These are phyloP conservation scores for Trichoderma brevicompactum DNA, from an alignment of 2,329 filamentous ascomycete genomes.

Conservation along the genomic window DNA sequence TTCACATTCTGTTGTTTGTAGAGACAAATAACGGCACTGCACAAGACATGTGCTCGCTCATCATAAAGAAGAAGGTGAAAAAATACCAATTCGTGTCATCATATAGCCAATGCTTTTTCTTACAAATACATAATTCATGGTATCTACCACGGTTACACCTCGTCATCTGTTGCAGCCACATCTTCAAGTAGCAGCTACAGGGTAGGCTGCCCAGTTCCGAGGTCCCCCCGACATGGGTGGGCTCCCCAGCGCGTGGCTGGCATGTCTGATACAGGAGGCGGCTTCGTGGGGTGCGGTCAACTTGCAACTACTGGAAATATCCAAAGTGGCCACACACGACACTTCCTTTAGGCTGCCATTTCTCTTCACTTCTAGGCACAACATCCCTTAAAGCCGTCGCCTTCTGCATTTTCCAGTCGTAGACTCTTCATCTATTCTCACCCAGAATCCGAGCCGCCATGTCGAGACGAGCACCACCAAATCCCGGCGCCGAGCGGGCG, in stretches of 20 bases:
- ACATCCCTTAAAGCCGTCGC: background rate
- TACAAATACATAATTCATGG: too few relatives aligned
- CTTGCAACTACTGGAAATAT: slow-evolving; percentile 19
- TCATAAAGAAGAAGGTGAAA: too few relatives aligned
- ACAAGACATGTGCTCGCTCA: too few relatives aligned
- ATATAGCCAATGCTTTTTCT: too few relatives aligned
- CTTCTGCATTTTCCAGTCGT: background rate
- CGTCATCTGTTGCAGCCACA: background rate
- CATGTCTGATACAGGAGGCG: slow-evolving; percentile 27
- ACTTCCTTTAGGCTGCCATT: slow-evolving; percentile 26
- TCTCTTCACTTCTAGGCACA: background rate
- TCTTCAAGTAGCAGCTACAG: background rate
- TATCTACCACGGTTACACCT: background rate
- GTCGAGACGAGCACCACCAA: slow-evolving; percentile 76
- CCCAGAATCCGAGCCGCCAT: slow-evolving; percentile 51
- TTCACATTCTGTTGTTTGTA: too few relatives aligned
- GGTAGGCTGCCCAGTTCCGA: slow-evolving; percentile 22
- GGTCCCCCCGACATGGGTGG: slow-evolving; percentile 1
- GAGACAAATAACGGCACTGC: too few relatives aligned
- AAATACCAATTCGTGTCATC: too few relatives aligned
- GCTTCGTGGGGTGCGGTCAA: slow-evolving; percentile 28
- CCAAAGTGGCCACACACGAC: slow-evolving; percentile 24
- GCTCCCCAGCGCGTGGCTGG: background rate
- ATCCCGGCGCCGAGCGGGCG: slow-evolving; percentile 81
- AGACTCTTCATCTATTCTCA: background rate